phyloP scores from a whole-genome alignment of 2,329 filamentous ascomycete species.

The Exserohilum turcica region DNA sequence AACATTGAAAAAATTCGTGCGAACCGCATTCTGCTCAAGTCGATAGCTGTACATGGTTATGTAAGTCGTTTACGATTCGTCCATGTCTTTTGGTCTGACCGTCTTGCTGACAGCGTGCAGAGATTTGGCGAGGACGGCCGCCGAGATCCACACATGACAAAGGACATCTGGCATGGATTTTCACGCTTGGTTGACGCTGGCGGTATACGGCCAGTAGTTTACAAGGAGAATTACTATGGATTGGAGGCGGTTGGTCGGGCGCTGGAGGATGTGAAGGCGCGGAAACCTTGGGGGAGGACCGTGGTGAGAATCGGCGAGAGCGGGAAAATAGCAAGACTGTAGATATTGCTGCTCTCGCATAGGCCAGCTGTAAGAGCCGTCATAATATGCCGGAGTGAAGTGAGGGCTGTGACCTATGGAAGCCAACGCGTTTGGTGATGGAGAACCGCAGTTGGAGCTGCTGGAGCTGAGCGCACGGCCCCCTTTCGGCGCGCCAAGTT shows the following conservation, averaged over 20 bases:
- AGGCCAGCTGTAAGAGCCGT: neutral
- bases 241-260: conserved; percentile 58
- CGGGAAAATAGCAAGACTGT: neutral
- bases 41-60: conserved; percentile 33
- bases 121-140: conserved; percentile 63
- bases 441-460: neutral
- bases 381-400: neutral
- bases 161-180: conserved; percentile 59
- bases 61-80: conserved; percentile 11
- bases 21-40: conserved; percentile 33
- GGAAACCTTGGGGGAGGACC: conserved; percentile 62
- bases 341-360: neutral
- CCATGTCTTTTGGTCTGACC: neutral
- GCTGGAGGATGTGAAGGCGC: conserved; percentile 56
- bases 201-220: conserved; percentile 59
- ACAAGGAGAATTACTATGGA: conserved; percentile 55
- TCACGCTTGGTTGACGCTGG: conserved; percentile 55
- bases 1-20: conserved; percentile 53
- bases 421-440: neutral
- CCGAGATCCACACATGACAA: conserved; percentile 54
- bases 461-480: conserved; percentile 15
- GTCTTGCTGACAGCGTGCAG: conserved; percentile 32
- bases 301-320: conserved; percentile 53
- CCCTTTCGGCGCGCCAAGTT: conserved; percentile 13
- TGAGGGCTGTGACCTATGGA: neutral